Conservation (phyloP, 495 filamentous ascomycete genomes). For the Aspergillus sclerotiicarbonarius region DNA sequence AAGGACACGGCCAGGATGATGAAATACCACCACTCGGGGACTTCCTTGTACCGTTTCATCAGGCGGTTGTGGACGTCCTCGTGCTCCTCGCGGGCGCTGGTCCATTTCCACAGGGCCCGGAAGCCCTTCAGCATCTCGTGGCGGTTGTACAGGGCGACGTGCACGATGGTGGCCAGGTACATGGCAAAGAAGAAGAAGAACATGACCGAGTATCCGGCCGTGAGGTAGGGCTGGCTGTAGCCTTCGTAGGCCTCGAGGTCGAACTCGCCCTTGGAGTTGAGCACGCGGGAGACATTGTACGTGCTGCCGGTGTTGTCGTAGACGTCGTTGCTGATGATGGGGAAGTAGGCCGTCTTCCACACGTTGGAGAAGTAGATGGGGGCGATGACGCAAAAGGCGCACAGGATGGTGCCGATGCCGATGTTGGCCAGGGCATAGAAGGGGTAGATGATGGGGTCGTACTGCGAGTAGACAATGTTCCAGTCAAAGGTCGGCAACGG, state of each 20-base stretch:
- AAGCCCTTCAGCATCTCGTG: constrained; percentile 18
- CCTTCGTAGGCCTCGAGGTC: constrained; percentile 67
- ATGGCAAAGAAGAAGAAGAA: background rate
- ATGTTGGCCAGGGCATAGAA: constrained; percentile 54
- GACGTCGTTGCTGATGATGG: constrained; percentile 40
- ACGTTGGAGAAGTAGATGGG: constrained; percentile 25
- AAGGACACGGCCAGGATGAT: constrained; percentile 65
- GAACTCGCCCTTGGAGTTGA: constrained; percentile 56
- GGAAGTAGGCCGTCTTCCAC: constrained; percentile 41
- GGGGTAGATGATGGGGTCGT: constrained; percentile 59
- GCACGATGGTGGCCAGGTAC: background rate
- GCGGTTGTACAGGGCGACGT: background rate
- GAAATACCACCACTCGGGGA: constrained; percentile 72
- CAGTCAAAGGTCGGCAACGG: constrained; percentile 57
- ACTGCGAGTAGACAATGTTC: constrained; percentile 53
- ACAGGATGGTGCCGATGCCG: constrained; percentile 40
- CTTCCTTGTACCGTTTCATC: constrained; percentile 54
- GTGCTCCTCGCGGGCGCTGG: constrained; percentile 45
- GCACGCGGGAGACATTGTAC: constrained; percentile 47
- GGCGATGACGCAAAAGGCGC: constrained; percentile 42
- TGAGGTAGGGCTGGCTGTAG: constrained; percentile 74
- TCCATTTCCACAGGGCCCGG: constrained; percentile 36
- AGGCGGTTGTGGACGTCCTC: constrained; percentile 58
- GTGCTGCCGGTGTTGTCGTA: constrained; percentile 48
- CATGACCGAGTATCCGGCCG: constrained; percentile 50